Base-by-base conservation (phyloP, 1,139 yeast species). In the Yamadazyma conglobata region DNA sequence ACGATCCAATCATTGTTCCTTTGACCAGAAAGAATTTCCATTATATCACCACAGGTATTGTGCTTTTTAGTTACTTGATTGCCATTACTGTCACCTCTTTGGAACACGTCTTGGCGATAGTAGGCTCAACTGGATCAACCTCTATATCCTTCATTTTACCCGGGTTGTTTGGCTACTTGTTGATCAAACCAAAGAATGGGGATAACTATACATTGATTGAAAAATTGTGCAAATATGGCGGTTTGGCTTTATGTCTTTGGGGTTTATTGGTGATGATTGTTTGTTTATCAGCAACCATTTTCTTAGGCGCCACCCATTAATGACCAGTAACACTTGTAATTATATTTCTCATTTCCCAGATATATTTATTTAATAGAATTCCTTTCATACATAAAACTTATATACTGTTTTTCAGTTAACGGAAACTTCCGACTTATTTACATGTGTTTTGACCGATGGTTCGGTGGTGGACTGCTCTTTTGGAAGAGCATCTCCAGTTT, bases 41-140 rank as follows among this genome's bases (percentile, higher is more conserved):
- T 35, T 46, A 69, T n/a, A 74, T 88, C 33, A 89, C 97, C 0
- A 48, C 80, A 0, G 43, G 63, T 1, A 80, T 89, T 23, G 73
- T 89, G 17, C 28, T 73, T 0, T 53, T 68, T 15, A 77, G 94
- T 17, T 87, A 83, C 49, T 40, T 77, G 12, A 72, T 86, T n/a
- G 95, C 97, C 0, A 67, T 83, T 22, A 59, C 80, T 1, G 93
- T 89, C 5, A 68, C 73, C 1, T 86, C 95, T 0, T 70, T 89
- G 43, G 96, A 88, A 30, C 79, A 77, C 35, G 94, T 91, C 22
- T 67, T 89, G 39, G 95, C 96, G 4, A 78, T 89, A 57, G 96
- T 89, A 5, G 97, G 97, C 2, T 82, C 95, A 3, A 89, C 96
- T 0, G 97, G 97, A 0, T 86, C 95, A 2, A 88, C 96, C 0